These are phyloP conservation scores for Exobasidium cylindrosporum DNA, from an alignment of 1,284 basidiomycete species.

Conservation along the genomic window DNA sequence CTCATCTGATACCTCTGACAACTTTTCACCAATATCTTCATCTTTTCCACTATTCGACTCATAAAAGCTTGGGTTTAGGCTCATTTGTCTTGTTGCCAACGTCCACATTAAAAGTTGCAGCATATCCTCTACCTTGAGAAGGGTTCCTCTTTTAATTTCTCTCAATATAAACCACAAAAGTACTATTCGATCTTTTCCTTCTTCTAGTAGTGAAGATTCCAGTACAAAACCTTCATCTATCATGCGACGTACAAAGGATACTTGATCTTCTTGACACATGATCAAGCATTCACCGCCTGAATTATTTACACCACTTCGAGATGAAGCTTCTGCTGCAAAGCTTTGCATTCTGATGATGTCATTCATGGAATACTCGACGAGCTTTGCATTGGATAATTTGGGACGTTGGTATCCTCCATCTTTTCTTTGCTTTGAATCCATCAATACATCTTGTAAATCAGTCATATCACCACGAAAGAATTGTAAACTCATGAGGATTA, in stretches of 20 bases:
- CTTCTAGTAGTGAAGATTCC: slow-evolving; percentile 2
- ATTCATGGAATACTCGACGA: slow-evolving; percentile 73
- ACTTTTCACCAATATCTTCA: not conserved
- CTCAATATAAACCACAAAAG: slow-evolving; percentile 1
- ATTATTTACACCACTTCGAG: slow-evolving; percentile 67
- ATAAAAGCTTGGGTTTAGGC: slow-evolving; percentile 2
- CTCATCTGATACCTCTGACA: not conserved
- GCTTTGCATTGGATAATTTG: slow-evolving; percentile 61
- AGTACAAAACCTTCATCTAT: slow-evolving; percentile 7
- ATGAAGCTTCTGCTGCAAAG: slow-evolving; percentile 61
- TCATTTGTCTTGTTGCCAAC: not conserved
- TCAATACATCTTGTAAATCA: slow-evolving; percentile 1
- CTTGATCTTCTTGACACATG: slow-evolving; percentile 85
- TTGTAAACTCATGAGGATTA: slow-evolving; percentile 90
- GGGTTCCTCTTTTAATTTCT: not conserved
- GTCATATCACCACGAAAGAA: slow-evolving; percentile 58
- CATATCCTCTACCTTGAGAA: not conserved
- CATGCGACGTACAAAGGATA: slow-evolving; percentile 62
- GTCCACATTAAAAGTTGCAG: slow-evolving; percentile 2
- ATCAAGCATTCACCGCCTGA: slow-evolving; percentile 62
- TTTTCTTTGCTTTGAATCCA: slow-evolving; percentile 9
- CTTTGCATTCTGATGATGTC: slow-evolving; percentile 77
- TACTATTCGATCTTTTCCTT: not conserved
- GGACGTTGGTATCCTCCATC: not conserved
- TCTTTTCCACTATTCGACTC: not conserved